phyloP scores from a whole-genome alignment of 768 basidiomycete genomes.

The Tremella mesenterica region DNA sequence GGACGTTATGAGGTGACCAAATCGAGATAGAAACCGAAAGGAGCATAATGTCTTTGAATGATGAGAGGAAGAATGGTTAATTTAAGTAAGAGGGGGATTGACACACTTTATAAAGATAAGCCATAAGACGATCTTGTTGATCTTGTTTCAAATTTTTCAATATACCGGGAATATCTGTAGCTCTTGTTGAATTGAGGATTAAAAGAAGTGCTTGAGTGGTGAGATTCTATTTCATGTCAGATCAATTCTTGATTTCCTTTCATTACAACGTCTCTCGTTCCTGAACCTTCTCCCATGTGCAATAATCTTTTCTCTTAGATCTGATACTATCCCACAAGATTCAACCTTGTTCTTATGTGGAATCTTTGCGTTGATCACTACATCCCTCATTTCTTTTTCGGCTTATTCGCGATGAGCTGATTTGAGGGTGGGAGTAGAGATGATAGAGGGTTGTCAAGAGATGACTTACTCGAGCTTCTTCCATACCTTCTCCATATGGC shows the following conservation, averaged over 20 bases:
- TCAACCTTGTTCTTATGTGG: no score
- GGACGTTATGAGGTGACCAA: no score
- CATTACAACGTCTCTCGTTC: no score
- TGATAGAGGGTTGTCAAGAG: neutral
- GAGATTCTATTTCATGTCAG: constrained; percentile 52
- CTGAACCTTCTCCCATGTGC: neutral
- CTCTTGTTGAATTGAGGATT: constrained; percentile 87
- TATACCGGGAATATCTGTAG: constrained; percentile 69
- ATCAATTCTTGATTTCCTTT: neutral
- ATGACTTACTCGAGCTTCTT: constrained; percentile 73
- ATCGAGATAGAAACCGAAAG: no score
- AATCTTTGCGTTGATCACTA: no score
- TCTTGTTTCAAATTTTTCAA: constrained; percentile 54
- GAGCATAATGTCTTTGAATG: no score
- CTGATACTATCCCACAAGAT: no score
- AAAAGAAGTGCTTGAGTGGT: constrained; percentile 72
- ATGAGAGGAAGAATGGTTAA: no score
- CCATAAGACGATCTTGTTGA: constrained; percentile 76
- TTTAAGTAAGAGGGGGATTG: no score
- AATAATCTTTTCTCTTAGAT: neutral
- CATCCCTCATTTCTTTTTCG: no score
- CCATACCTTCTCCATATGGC: constrained; percentile 79
- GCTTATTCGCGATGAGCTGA: no score
- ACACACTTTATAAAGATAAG: constrained; percentile 77
- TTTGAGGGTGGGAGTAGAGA: neutral